Conservation (phyloP, 2,329 filamentous ascomycete genomes). For the Aspergillus hiratsukae region DNA sequence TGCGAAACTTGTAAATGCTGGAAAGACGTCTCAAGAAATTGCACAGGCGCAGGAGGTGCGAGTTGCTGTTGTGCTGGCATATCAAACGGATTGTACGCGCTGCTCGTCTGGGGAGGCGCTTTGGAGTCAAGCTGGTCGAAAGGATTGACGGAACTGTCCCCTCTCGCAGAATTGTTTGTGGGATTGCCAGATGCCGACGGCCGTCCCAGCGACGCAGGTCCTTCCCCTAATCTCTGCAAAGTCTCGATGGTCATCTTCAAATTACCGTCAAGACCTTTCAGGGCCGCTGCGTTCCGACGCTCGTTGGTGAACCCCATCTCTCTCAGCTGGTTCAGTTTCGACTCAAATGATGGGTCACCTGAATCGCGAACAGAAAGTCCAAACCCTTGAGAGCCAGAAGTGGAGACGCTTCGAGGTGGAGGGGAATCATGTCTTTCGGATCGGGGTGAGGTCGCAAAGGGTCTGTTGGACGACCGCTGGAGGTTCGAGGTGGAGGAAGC, state of each 20-base stretch:
- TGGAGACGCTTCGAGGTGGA: conserved; percentile 19
- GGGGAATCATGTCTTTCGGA: conserved; percentile 23
- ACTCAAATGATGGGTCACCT: conserved; percentile 51
- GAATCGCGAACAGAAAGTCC: conserved; percentile 60
- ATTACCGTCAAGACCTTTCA: conserved; percentile 80
- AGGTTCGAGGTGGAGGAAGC: conserved; percentile 66
- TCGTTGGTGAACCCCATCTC: conserved; percentile 92
- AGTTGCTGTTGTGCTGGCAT: conserved; percentile 38
- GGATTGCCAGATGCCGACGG: conserved; percentile 44
- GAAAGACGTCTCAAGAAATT: conserved; percentile 62
- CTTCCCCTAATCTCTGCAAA: conserved; percentile 76
- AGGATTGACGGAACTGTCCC: conserved; percentile 55
- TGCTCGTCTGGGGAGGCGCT: conserved; percentile 26
- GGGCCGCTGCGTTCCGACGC: conserved; percentile 71
- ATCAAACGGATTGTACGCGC: conserved; percentile 67
- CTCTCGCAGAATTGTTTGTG: conserved; percentile 18
- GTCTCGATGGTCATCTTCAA: conserved; percentile 82
- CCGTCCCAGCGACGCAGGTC: conserved; percentile 50
- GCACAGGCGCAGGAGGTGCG: conserved; percentile 25
- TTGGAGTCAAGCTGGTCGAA: conserved; percentile 55
- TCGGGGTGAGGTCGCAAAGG: conserved; percentile 37
- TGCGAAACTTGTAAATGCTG: conserved; percentile 69
- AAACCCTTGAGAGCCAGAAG: conserved; percentile 48
- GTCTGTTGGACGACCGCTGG: conserved; percentile 54
- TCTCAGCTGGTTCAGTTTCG: conserved; percentile 69